phyloP scores from a whole-genome alignment of 768 basidiomycete genomes.

The Mrakia hoshinonis region DNA sequence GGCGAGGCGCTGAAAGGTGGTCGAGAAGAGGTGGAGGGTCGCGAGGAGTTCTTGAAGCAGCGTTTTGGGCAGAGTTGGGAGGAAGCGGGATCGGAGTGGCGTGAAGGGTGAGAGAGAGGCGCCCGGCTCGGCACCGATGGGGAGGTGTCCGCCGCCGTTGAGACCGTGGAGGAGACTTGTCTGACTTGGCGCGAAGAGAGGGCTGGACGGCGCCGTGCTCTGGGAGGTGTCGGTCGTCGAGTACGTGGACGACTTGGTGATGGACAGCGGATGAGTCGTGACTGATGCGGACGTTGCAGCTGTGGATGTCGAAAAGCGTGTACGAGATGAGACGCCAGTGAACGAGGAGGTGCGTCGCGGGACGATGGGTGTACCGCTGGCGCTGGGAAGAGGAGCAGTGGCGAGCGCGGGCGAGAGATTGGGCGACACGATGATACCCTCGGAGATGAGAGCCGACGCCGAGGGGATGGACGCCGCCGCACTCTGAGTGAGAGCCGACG shows the following conservation, averaged over 20 bases:
- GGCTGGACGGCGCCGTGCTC: background rate
- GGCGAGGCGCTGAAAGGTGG: background rate
- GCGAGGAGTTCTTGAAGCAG: conserved; percentile 3
- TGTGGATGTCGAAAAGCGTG: background rate
- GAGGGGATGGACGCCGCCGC: background rate
- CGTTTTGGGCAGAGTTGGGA: background rate
- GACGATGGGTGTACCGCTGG: background rate
- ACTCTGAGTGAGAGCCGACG: background rate
- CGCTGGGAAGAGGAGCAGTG: background rate
- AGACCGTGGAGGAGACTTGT: background rate
- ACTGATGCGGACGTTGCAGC: background rate
- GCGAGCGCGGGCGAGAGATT: background rate
- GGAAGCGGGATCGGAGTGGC: background rate
- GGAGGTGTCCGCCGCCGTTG: background rate
- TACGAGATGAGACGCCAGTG: too few relatives aligned
- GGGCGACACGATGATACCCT: background rate
- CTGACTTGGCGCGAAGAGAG: background rate
- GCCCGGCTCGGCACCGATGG: background rate
- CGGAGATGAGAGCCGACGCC: background rate
- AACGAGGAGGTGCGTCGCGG: background rate
- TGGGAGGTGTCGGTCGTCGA: background rate
- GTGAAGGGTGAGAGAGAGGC: background rate
- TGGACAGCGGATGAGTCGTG: background rate
- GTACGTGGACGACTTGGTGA: background rate
- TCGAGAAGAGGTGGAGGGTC: background rate